A percentile compares a stretch with the other conserved stretches of the same genome.
Evolutionary conservation across 2,329 filamentous ascomycete species (phyloP).

Genomic region (Davidsoniella eucalypti): DNA sequence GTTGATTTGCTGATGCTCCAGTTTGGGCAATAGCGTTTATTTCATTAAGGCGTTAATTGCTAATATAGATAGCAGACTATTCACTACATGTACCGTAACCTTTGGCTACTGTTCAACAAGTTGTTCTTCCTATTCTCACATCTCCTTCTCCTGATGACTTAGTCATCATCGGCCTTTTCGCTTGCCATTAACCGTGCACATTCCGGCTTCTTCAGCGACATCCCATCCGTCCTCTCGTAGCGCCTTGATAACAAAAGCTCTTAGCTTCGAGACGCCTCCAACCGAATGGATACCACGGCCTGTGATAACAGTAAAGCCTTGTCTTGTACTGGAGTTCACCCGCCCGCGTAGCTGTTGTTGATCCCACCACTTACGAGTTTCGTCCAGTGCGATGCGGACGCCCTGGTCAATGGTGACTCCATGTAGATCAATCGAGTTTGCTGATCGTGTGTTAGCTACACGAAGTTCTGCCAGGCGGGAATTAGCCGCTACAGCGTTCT

Average conservation of each 20-base stretch:
- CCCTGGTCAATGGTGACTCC: conserved; percentile 69
- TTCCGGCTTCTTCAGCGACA: conserved; percentile 54
- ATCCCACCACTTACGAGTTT: conserved; percentile 58
- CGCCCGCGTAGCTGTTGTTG: not conserved
- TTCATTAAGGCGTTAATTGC: not conserved
- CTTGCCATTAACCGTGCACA: conserved; percentile 40
- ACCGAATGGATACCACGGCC: conserved; percentile 65
- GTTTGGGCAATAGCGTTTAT: not conserved
- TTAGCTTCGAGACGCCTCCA: conserved; percentile 57
- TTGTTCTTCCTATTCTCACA: not conserved
- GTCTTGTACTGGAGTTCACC: conserved; percentile 20
- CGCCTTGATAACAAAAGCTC: conserved; percentile 62
- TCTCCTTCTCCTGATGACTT: not conserved
- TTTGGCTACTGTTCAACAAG: not conserved
- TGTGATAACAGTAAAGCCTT: conserved; percentile 67
- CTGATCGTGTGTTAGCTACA: conserved; percentile 40
- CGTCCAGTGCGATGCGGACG: conserved; percentile 55
- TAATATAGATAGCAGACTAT: not conserved
- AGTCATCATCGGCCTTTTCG: not conserved
- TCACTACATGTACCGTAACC: not conserved
- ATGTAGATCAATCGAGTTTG: conserved; percentile 57
- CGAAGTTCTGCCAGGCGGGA: conserved; percentile 45
- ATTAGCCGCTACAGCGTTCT: conserved; percentile 16
- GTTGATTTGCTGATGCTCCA: too few relatives aligned
- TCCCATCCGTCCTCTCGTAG: conserved; percentile 71